These are phyloP conservation scores for Penicillium argentinense DNA, from an alignment of 495 filamentous ascomycete genomes.

Conservation along the genomic window DNA sequence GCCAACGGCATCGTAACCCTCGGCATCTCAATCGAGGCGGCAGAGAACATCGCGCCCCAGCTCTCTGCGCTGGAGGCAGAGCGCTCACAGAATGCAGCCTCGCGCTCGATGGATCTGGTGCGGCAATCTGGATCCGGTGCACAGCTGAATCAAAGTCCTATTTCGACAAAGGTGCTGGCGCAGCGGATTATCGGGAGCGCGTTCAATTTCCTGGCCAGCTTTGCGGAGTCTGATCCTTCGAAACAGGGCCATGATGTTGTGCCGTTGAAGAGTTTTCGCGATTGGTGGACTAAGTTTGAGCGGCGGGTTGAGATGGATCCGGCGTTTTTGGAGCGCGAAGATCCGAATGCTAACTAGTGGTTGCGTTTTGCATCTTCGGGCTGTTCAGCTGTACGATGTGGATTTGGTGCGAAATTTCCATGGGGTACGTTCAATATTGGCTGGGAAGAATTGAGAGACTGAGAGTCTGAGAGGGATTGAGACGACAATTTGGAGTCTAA, in stretches of 20 bases:
- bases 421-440: too few species aligned
- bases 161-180: slow-evolving; percentile 73
- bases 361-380: slow-evolving; percentile 2
- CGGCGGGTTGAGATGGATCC: slow-evolving; percentile 81
- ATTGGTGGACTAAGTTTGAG: slow-evolving; percentile 99
- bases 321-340: slow-evolving; percentile 81
- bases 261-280: slow-evolving; percentile 84
- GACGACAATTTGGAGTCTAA: too few species aligned
- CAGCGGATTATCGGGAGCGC: slow-evolving; percentile 93
- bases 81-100: slow-evolving; percentile 20
- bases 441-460: too few species aligned
- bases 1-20: slow-evolving; percentile 56
- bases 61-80: slow-evolving; percentile 57
- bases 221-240: slow-evolving; percentile 55
- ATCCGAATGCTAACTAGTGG: slow-evolving; percentile 34
- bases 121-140: slow-evolving; percentile 21
- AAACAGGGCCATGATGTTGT: slow-evolving; percentile 73
- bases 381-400: too few species aligned
- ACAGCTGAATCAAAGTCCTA: slow-evolving; percentile 37
- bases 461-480: too few species aligned
- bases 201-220: slow-evolving; percentile 95
- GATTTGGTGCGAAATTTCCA: too few species aligned
- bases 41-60: slow-evolving; percentile 65
- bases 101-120: slow-evolving; percentile 30
- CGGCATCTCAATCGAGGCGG: slow-evolving; percentile 81